Percentiles rank a stretch among this genome's conserved stretches.
Evolutionary conservation across 2,329 filamentous ascomycete genomes (phyloP).

Genomic region (Pseudocercospora fijiensis): DNA sequence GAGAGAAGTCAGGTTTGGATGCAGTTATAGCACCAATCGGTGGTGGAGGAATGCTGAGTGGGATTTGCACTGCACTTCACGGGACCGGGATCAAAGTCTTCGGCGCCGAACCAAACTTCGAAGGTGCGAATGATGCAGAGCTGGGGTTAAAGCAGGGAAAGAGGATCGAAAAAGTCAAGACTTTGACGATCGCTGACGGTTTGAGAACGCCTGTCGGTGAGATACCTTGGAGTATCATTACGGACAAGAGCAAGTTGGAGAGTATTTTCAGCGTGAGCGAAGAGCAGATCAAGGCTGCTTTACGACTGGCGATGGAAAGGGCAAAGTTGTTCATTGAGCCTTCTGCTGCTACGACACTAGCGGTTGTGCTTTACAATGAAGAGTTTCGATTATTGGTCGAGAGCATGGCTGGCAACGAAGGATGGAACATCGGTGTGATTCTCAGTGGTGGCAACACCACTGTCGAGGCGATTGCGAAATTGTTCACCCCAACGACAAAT

Average conservation of each 20-base stretch:
- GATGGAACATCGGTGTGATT: conserved; percentile 68
- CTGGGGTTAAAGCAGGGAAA: conserved; percentile 64
- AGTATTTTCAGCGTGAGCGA: conserved; percentile 75
- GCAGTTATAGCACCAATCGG: conserved; percentile 76
- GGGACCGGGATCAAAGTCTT: conserved; percentile 75
- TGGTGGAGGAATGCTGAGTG: conserved; percentile 83
- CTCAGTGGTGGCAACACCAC: conserved; percentile 66
- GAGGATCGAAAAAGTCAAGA: conserved; percentile 67
- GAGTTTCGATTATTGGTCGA: conserved; percentile 73
- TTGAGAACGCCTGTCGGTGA: conserved; percentile 77
- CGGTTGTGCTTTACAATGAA: conserved; percentile 79
- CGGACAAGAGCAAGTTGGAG: conserved; percentile 65
- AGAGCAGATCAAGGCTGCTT: conserved; percentile 73
- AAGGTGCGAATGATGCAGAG: conserved; percentile 81
- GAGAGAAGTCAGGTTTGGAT: conserved; percentile 38
- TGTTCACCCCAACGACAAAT: conserved; percentile 45
- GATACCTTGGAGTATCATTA: conserved; percentile 75
- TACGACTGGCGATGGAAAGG: conserved; percentile 77
- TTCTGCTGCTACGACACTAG: conserved; percentile 78
- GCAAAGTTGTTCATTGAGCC: conserved; percentile 92
- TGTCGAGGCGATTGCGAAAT: conserved; percentile 58
- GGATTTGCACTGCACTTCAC: conserved; percentile 73
- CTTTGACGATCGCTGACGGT: conserved; percentile 84
- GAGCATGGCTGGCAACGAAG: conserved; percentile 65
- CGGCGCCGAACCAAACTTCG: conserved; percentile 77